Evolutionary conservation across 345 rosid species (phyloP).

Genomic region (Rhodamnia argentea): DNA sequence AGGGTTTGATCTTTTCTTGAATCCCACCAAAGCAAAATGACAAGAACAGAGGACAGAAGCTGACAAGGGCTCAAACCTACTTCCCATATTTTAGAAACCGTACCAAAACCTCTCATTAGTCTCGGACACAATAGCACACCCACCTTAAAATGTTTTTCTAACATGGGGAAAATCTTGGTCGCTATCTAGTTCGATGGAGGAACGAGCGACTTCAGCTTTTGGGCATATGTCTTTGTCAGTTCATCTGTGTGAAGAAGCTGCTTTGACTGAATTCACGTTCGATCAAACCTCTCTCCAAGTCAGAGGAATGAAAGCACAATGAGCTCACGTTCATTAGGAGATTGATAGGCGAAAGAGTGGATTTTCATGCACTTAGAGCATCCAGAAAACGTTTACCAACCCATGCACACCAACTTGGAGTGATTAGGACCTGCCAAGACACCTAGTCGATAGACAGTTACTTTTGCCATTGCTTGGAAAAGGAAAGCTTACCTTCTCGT

Average conservation of each 20-base stretch:
- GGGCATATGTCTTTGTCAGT: background rate
- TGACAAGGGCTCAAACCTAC: conserved; percentile 9
- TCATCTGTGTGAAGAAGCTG: background rate
- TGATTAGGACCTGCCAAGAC: no score
- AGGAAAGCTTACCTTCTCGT: background rate
- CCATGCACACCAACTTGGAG: background rate
- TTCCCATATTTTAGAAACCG: background rate
- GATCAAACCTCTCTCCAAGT: background rate
- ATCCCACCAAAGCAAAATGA: conserved; percentile 9
- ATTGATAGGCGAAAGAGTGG: background rate
- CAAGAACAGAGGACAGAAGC: conserved; percentile 2
- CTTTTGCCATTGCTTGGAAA: background rate
- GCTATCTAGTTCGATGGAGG: background rate
- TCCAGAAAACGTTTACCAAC: background rate
- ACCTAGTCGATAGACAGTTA: background rate
- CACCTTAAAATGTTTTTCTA: background rate
- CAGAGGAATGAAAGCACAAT: background rate
- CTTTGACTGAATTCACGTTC: background rate
- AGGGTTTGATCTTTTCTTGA: background rate
- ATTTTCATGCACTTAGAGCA: background rate
- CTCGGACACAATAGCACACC: background rate
- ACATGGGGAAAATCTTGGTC: background rate
- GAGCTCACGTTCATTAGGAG: background rate
- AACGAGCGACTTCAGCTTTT: background rate
- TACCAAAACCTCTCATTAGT: background rate